These are phyloP conservation scores for Musa balbisiana DNA, from an alignment of 202 grass and related monocot species.

Conservation along the genomic window DNA sequence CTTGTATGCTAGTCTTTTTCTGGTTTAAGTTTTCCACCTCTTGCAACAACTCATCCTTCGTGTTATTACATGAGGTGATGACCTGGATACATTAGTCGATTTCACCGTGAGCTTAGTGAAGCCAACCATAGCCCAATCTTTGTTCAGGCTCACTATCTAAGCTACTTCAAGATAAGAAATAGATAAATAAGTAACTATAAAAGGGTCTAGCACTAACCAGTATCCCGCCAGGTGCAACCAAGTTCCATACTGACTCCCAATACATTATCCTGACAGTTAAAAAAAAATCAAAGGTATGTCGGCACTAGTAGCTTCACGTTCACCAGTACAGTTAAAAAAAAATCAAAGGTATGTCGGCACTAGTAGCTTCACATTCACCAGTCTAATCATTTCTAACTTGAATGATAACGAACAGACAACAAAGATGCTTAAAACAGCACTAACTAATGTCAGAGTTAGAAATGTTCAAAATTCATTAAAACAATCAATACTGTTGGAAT, in stretches of 20 bases:
- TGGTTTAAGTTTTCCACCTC: slow-evolving; percentile 69
- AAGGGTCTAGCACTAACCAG: slow-evolving; percentile 49
- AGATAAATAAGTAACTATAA: neutral
- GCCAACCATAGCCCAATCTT: neutral
- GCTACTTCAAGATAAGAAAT: neutral
- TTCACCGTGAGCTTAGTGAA: neutral
- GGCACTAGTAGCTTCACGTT: neutral
- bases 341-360: neutral
- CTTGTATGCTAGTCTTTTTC: slow-evolving; percentile 25
- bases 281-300: neutral
- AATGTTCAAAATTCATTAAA: neutral
- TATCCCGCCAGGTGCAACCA: slow-evolving; percentile 71
- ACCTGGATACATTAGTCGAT: slow-evolving; percentile 39
- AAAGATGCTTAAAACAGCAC: neutral
- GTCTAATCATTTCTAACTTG: neutral
- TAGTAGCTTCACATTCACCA: neutral
- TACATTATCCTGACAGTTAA: slow-evolving; percentile 49
- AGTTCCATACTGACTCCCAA: slow-evolving; percentile 76
- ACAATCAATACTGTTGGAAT: neutral
- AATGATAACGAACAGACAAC: neutral
- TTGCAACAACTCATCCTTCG: slow-evolving; percentile 76
- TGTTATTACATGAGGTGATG: slow-evolving; percentile 86
- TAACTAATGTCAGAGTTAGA: neutral
- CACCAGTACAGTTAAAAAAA: neutral
- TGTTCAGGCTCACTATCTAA: neutral